Base-by-base conservation (phyloP, 1,284 basidiomycete genomes). In the Naganishia albida region DNA sequence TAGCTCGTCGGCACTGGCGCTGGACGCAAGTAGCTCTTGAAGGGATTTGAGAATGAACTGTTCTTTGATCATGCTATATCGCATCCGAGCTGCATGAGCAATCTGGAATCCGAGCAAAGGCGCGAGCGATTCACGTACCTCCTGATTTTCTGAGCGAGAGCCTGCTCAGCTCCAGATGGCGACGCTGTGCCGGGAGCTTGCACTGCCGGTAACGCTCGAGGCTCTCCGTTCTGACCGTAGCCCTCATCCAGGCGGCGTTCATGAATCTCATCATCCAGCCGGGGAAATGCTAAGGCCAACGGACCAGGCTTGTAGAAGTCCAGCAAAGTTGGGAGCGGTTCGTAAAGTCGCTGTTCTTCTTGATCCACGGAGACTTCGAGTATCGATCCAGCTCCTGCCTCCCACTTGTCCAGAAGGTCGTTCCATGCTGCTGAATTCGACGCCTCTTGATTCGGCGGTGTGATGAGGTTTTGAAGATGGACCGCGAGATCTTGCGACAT, bases 281-380 rank as follows among this genome's bases (percentile, higher is more conserved):
- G 63, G 26, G 63, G 51, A 23, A 57, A 56, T 12, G 46, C 43
- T 20, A 55, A 30, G 2, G 55, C 38, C n/a, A 42, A 30, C 2
- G 66, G 40, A 18, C 49, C 62, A 12, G 63, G 63, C 42, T 57
- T 59, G 44, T 67, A 67, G 30, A 60, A 67, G 42, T 67, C 67
- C 20, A 67, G 56, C 44, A 67, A 38, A 8, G 63, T 65, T 18
- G 67, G 67, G 12, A 67, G 40, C 26, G 67, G 57, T 52, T 55
- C 56, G 30, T 54, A 55, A 23, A 28, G 52, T 3, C 40, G 30
- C 26, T 49, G 52, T 34, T 44, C 62, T 38, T 20, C 30, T 12
- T 55, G 52, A 18, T 48, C 28, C 15, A 6, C 52, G 4, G 23
- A 26, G 18, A 39, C 52, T n/a, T 43, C 28, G 7, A n/a, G 30